A percentile compares a stretch with the other conserved stretches of the same genome.
Conservation (phyloP, 2,329 filamentous ascomycete genomes). For the Massarina eburnea region DNA sequence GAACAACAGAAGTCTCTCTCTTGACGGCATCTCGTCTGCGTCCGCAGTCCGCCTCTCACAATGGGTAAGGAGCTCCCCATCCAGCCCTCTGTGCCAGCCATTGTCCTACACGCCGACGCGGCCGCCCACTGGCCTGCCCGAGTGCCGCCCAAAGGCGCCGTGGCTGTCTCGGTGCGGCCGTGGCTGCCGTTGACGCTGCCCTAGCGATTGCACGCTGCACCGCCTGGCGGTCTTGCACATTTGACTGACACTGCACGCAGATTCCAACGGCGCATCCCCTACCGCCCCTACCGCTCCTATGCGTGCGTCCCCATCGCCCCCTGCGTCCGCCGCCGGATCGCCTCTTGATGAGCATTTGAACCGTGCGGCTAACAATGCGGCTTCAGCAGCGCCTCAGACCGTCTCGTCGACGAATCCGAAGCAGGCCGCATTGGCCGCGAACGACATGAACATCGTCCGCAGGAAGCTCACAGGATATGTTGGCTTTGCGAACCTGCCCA, state of each 20-base stretch:
- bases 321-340: constrained; percentile 53
- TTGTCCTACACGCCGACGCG: constrained; percentile 7
- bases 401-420: constrained; percentile 68
- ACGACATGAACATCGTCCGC: constrained; percentile 87
- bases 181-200: constrained; percentile 8
- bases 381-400: constrained; percentile 50
- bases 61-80: constrained; percentile 40
- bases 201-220: constrained; percentile 4
- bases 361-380: constrained; percentile 50
- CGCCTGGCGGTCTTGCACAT: constrained; percentile 13
- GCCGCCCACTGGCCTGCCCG: constrained; percentile 8
- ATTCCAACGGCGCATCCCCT: constrained; percentile 50
- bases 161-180: constrained; percentile 14
- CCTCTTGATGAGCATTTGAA: constrained; percentile 62
- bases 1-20: constrained; percentile 36
- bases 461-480: constrained; percentile 98
- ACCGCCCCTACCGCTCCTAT: constrained; percentile 47
- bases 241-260: constrained; percentile 38
- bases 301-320: constrained; percentile 51
- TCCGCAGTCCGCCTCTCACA: constrained; percentile 32
- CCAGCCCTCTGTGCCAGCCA: constrained; percentile 9
- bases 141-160: constrained; percentile 9
- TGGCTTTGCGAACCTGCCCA: constrained; percentile 96
- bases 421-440: constrained; percentile 51
- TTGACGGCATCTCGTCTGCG: constrained; percentile 31